Base-by-base conservation (phyloP, 1,139 yeast species). In the Protomyces macrosporus region DNA sequence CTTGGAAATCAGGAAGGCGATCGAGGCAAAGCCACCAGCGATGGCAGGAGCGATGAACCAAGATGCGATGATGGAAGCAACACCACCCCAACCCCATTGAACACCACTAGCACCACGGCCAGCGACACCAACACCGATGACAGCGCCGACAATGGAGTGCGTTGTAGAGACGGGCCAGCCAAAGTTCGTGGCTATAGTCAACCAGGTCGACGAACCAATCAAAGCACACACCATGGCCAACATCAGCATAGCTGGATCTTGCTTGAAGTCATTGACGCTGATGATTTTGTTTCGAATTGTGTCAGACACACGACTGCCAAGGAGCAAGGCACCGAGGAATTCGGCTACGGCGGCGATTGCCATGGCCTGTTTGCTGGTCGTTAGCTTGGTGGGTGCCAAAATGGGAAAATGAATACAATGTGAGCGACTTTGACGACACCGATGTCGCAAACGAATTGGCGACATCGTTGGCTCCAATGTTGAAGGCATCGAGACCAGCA, bases 121-220 rank as follows among this genome's bases (percentile, higher is more conserved):
- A 59, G 91, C 93, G 71, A 87, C 82, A 65, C 89, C 86, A 14
- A 88, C 80, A 68, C 93, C 93, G 68, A 86, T 85, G 58, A 85
- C 81, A 45, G 85, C 91, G 72, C 91, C 91, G 60, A 86, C 88
- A 69, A 87, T 85, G n/a, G 90, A 84, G 71, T 87, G 91, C 32
- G 93, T 87, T 39, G 91, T 85, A 16, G 91, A 86, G 57, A 85
- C 90, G 32, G 91, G 91, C 82, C 85, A 81, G 68, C 90, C 88
- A 45, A 85, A 73, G 3, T 73, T 69, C 39, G 91, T 87, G 40
- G 91, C 91, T 67, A 84, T 66, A 9, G 87, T 77, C 65, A 87
- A 78, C 91, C 91, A 87, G 40, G 78, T 63, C 0, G 91, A 84
- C 14, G 90, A 85, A 55, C 90, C 93, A 59, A 86, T 82, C 64